phyloP scores from a whole-genome alignment of 1,284 basidiomycete species.

The Puccinia horiana region DNA sequence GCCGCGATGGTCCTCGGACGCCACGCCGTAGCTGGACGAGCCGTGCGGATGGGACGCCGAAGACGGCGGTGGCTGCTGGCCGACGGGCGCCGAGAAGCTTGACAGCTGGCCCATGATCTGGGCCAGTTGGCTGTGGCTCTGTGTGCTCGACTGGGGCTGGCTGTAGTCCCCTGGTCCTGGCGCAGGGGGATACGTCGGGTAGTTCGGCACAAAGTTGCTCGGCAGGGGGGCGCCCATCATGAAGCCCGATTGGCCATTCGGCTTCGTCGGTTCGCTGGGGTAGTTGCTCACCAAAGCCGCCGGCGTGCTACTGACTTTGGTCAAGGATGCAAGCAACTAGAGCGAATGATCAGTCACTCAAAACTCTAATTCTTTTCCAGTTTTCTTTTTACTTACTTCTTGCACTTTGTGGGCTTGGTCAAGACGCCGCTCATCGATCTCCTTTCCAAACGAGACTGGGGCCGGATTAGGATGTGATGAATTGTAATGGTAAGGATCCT shows the following conservation, averaged over 20 bases:
- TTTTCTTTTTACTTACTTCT: constrained; percentile 61
- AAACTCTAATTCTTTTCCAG: not conserved
- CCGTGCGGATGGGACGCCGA: not conserved
- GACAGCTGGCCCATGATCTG: constrained; percentile 26
- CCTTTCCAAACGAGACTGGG: constrained; percentile 55
- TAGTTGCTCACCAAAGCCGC: not conserved
- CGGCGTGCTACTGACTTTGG: constrained; percentile 64
- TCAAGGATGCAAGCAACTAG: constrained; percentile 71
- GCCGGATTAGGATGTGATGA: constrained; percentile 57
- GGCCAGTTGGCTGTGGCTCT: not conserved
- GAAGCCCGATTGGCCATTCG: not conserved
- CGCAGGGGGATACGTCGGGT: not conserved
- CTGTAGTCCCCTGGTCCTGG: not conserved
- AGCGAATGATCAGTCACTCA: constrained; percentile 34
- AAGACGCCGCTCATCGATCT: constrained; percentile 68
- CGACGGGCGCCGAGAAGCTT: not conserved
- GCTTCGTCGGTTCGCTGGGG: not conserved
- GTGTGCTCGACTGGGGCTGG: not conserved
- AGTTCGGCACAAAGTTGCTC: constrained; percentile 29
- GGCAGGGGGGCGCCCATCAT: not conserved
- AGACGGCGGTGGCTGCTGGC: not conserved
- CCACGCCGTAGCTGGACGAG: not conserved
- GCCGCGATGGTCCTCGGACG: not conserved
- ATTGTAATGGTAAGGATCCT: constrained; percentile 59
- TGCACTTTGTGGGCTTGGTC: constrained; percentile 80